Evolutionary conservation across 352 stramenopile genomes (phyloP).

Genomic region (Pythium insidiosum): DNA sequence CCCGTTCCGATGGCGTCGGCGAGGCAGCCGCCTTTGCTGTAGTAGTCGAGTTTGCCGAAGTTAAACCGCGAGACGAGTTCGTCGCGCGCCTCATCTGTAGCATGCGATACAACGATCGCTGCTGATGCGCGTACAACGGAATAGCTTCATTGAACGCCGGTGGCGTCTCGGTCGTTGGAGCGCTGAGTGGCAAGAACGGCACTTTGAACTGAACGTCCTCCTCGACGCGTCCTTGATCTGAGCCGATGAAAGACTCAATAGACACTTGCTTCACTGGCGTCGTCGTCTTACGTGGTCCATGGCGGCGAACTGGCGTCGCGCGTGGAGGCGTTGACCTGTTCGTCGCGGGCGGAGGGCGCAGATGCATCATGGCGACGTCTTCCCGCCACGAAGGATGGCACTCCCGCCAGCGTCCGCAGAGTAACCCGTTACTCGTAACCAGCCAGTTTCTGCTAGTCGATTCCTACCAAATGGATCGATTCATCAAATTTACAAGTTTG

Average conservation of each 20-base stretch:
- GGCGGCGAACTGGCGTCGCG: no score
- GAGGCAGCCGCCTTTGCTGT: conserved; percentile 58
- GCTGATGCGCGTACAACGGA: conserved; percentile 75
- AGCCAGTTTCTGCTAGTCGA: no score
- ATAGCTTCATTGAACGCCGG: conserved; percentile 28
- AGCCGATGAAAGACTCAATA: conserved; percentile 49
- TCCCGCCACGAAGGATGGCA: no score
- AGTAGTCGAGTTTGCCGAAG: conserved; percentile 69
- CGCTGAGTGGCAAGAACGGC: conserved; percentile 70
- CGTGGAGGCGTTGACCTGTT: no score
- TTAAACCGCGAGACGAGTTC: conserved; percentile 57
- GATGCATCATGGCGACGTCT: no score
- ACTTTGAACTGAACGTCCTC: conserved; percentile 77
- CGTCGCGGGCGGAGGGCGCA: no score
- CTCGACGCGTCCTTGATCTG: conserved; percentile 18
- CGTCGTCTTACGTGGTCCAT: no score
- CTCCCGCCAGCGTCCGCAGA: no score
- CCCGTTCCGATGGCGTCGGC: conserved; percentile 79
- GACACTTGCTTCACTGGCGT: conserved; percentile 30
- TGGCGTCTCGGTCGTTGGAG: conserved; percentile 55
- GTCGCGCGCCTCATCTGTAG: conserved; percentile 72
- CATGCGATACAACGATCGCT: conserved; percentile 80
- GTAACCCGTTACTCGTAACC: no score
- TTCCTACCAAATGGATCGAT: no score
- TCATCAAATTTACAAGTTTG: no score